Percentiles rank a stretch among this genome's conserved stretches.
These are phyloP conservation scores for Saprolegnia parasitica DNA, from an alignment of 352 stramenopile genomes.

Conservation along the genomic window DNA sequence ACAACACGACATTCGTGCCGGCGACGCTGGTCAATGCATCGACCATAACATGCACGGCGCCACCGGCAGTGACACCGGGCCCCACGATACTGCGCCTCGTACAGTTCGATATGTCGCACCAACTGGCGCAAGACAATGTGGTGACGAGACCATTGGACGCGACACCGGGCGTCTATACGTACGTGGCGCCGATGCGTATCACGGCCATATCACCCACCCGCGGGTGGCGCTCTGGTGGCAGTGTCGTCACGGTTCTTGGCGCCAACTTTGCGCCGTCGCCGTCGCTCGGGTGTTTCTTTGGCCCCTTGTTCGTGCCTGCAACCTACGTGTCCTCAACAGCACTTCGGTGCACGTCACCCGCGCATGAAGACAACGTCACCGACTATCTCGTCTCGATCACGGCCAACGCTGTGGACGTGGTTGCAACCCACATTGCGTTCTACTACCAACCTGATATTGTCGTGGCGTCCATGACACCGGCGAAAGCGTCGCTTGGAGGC, in stretches of 20 bases:
- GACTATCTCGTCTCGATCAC: slow-evolving; percentile 28
- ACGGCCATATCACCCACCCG: slow-evolving; percentile 37
- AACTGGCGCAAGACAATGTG: not conserved
- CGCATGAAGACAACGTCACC: not conserved
- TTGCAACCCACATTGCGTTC: slow-evolving; percentile 16
- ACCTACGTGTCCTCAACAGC: slow-evolving; percentile 6
- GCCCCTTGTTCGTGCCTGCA: slow-evolving; percentile 15
- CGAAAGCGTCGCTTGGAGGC: slow-evolving; percentile 6
- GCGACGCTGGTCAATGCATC: slow-evolving; percentile 4
- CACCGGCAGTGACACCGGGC: not conserved
- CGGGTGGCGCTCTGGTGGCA: slow-evolving; percentile 43
- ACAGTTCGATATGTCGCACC: not conserved
- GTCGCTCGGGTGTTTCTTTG: slow-evolving; percentile 41
- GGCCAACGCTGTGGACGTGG: slow-evolving; percentile 25
- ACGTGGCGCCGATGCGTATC: slow-evolving; percentile 29
- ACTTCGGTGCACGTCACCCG: slow-evolving; percentile 19
- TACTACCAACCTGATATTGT: slow-evolving; percentile 23
- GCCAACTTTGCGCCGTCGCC: slow-evolving; percentile 31
- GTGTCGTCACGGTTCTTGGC: slow-evolving; percentile 35
- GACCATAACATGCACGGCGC: not conserved
- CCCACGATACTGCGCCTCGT: not conserved
- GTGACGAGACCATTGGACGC: not conserved
- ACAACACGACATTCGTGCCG: not conserved
- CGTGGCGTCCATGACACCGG: slow-evolving; percentile 12
- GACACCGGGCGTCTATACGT: not conserved